Conservation (phyloP, 2,329 filamentous ascomycete genomes). For the Colletotrichum simmondsii region DNA sequence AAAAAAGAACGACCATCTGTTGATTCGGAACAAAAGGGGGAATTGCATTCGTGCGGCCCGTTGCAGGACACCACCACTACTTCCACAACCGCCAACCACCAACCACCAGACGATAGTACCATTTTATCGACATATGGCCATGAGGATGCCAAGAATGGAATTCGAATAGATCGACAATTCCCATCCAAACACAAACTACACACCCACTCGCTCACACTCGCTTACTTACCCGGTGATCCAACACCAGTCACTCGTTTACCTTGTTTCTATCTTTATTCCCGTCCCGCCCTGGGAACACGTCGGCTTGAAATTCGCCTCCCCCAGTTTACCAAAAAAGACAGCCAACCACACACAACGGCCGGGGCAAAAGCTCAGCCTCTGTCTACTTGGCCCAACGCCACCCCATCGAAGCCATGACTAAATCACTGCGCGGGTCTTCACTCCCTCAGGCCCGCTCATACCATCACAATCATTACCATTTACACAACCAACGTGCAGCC, state of each 20-base stretch:
- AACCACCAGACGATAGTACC: slow-evolving; percentile 21
- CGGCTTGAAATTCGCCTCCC: slow-evolving; percentile 28
- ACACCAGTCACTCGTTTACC: slow-evolving; percentile 26
- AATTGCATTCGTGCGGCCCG: slow-evolving; percentile 17
- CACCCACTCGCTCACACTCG: slow-evolving; percentile 26
- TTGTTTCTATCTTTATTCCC: slow-evolving; percentile 18
- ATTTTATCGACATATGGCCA: slow-evolving; percentile 13
- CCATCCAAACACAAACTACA: slow-evolving; percentile 3
- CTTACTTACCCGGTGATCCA: slow-evolving; percentile 5
- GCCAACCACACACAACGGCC: slow-evolving; percentile 7
- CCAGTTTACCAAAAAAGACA: slow-evolving; percentile 15
- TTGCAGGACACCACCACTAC: slow-evolving; percentile 25
- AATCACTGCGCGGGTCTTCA: slow-evolving; percentile 58
- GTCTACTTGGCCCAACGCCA: slow-evolving; percentile 32
- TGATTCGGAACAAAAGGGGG: neutral
- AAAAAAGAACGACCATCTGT: neutral
- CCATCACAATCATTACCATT: slow-evolving; percentile 46
- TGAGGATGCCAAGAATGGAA: slow-evolving; percentile 33
- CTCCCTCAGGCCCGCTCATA: slow-evolving; percentile 57
- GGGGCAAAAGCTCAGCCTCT: slow-evolving; percentile 29
- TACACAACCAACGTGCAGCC: slow-evolving; percentile 42
- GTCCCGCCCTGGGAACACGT: slow-evolving; percentile 22
- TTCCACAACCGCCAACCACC: neutral
- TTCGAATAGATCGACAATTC: slow-evolving; percentile 32
- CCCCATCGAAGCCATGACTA: slow-evolving; percentile 57